Base-by-base conservation (phyloP, 345 rosid genomes). In the Linum tenue region DNA sequence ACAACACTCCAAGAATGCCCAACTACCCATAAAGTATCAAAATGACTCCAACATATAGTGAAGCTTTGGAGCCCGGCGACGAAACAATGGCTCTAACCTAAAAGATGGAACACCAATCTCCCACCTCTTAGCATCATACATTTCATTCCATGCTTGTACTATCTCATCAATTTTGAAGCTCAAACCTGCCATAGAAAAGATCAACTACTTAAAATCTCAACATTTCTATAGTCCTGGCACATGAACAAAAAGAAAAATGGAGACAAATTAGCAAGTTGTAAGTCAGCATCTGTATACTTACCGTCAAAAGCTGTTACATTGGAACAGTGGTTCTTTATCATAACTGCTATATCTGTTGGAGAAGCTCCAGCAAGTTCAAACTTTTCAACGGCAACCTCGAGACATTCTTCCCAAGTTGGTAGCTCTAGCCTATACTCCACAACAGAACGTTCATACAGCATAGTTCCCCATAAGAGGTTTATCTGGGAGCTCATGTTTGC, bases 291-390 rank as follows among this genome's bases (percentile, higher is more conserved):
- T 7, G 69, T 37, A 3, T n/a, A 37, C 51, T 74, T 81, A 94
- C 99, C 97, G 84, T 91, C 92, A 62, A 89, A 76, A 50, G 96
- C 91, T 58, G 83, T 79, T 77, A 78, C 77, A 73, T 86, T 90
- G 69, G 99, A 91, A 73, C 96, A 87, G 76, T 94, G 97, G 69
- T 91, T 94, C 91, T 94, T 94, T 77, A 91, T 79, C 97, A 91
- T 94, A 63, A 94, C 96, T 68, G 99, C 97, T 73, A 91, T 72
- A 73, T 94, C 97, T 56, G 92, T 91, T 11, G 92, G 80, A 76
- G 99, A 85, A 77, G 99, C 97, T 71, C 99, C 97, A 59, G 96
- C 97, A 55, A 94, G 90, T 78, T 89, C 95, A 81, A 94, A 94
- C 68, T 94, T 94, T 83, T 91, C 99, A 15, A 94, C 95, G 2